A percentile compares a stretch with the other conserved stretches of the same genome.
phyloP scores from a whole-genome alignment of 352 stramenopile genomes.

The Pythium folliculosum region DNA sequence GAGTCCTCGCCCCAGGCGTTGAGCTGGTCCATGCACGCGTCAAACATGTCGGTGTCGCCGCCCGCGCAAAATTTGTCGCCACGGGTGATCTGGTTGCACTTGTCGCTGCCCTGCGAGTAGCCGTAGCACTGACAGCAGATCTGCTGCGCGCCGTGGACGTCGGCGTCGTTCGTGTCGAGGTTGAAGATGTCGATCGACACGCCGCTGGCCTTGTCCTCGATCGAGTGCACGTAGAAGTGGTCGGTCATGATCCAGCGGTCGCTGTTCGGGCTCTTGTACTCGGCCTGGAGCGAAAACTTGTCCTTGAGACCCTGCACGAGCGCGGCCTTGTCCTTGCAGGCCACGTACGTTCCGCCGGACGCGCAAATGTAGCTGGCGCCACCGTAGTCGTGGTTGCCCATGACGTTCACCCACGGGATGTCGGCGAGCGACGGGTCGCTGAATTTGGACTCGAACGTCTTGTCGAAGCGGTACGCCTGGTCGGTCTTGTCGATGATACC shows the following conservation, averaged over 20 bases:
- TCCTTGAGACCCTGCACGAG: constrained; percentile 54
- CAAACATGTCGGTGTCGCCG: constrained; percentile 61
- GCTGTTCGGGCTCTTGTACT: constrained; percentile 78
- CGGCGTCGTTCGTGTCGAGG: constrained; percentile 73
- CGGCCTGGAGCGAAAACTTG: constrained; percentile 73
- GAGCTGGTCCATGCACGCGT: constrained; percentile 71
- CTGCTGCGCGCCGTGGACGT: constrained; percentile 60
- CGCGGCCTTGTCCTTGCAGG: constrained; percentile 49
- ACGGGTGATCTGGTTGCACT: constrained; percentile 56
- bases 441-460: constrained; percentile 85
- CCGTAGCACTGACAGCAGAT: constrained; percentile 86
- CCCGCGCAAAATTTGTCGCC: constrained; percentile 53
- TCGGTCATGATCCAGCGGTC: constrained; percentile 83
- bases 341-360: constrained; percentile 33
- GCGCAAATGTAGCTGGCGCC: constrained; percentile 78
- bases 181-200: constrained; percentile 88
- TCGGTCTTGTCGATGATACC: constrained; percentile 58
- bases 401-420: constrained; percentile 84
- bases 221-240: constrained; percentile 81
- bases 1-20: constrained; percentile 65
- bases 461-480: constrained; percentile 66
- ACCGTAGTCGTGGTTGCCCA: constrained; percentile 88
- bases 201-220: constrained; percentile 53
- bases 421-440: constrained; percentile 39
- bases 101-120: constrained; percentile 58